phyloP scores from a whole-genome alignment of 345 rosid genomes.

The Gossypium rotundifolium region DNA sequence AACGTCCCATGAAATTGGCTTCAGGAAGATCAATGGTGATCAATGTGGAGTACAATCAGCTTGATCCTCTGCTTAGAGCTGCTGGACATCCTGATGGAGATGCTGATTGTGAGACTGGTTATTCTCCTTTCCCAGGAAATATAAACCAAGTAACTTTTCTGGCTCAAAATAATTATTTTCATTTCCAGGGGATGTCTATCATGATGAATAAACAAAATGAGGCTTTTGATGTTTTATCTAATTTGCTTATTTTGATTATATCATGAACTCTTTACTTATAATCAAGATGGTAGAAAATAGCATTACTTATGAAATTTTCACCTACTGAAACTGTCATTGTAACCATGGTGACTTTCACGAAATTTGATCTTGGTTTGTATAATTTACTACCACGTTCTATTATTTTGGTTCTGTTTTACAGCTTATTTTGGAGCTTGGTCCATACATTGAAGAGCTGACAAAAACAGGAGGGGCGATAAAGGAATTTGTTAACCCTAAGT shows the following conservation, averaged over 20 bases:
- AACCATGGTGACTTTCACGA: neutral
- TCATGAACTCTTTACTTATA: neutral
- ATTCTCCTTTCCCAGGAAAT: slow-evolving; percentile 96
- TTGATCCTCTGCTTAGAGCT: slow-evolving; percentile 94
- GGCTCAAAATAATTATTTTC: neutral
- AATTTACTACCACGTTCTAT: too few species aligned
- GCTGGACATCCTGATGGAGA: slow-evolving; percentile 84
- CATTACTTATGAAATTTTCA: neutral
- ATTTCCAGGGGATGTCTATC: slow-evolving; percentile 3
- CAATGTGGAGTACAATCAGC: slow-evolving; percentile 97
- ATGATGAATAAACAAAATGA: neutral
- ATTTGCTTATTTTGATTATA: neutral
- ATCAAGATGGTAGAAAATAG: neutral
- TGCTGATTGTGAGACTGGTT: slow-evolving; percentile 86
- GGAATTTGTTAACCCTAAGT: slow-evolving; percentile 99
- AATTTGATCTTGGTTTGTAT: neutral
- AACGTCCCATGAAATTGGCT: slow-evolving; percentile 13
- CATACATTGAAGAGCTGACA: slow-evolving; percentile 78
- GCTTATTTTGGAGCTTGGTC: slow-evolving; percentile 81
- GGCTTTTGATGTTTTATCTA: neutral
- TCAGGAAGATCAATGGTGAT: slow-evolving; percentile 93
- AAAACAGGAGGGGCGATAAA: slow-evolving; percentile 90
- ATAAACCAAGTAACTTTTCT: slow-evolving; percentile 74
- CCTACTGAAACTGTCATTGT: neutral
- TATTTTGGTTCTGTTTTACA: slow-evolving; percentile 11